Evolutionary conservation across 1,139 yeast genomes (phyloP).

Genomic region (Hyphopichia wangnamkhiaoensis): DNA sequence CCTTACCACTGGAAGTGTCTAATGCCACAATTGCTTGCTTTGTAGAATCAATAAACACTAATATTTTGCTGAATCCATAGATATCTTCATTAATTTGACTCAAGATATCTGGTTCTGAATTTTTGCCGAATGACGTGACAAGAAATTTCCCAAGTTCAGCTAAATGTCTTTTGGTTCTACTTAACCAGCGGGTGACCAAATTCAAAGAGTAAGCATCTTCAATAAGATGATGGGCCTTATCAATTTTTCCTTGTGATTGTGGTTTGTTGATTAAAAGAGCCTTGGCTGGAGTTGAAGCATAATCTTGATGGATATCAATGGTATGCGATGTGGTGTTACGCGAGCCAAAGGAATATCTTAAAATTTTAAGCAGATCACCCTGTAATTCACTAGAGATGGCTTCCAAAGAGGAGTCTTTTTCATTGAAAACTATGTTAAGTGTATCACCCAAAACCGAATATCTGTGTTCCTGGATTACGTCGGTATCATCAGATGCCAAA

Average conservation of each 20-base stretch:
- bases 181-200: conserved; percentile 27
- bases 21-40: conserved; percentile 27
- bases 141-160: conserved; percentile 33
- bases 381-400: conserved; percentile 4
- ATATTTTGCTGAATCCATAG: conserved; percentile 37
- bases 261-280: conserved; percentile 29
- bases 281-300: conserved; percentile 2
- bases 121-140: conserved; percentile 12
- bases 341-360: not conserved
- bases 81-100: conserved; percentile 16
- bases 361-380: not conserved
- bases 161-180: conserved; percentile 36
- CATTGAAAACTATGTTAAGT: conserved; percentile 1
- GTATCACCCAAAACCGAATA: not conserved
- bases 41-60: conserved; percentile 29
- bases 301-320: not conserved
- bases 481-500: conserved; percentile 20
- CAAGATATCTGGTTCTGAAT: conserved; percentile 7
- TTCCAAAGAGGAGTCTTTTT: not conserved
- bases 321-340: not conserved
- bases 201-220: conserved; percentile 29
- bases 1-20: conserved; percentile 29
- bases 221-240: conserved; percentile 32
- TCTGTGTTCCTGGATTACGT: conserved; percentile 2
- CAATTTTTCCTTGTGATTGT: conserved; percentile 26